Conservation (phyloP, 1,284 basidiomycete genomes). For the Malassezia furfur region DNA sequence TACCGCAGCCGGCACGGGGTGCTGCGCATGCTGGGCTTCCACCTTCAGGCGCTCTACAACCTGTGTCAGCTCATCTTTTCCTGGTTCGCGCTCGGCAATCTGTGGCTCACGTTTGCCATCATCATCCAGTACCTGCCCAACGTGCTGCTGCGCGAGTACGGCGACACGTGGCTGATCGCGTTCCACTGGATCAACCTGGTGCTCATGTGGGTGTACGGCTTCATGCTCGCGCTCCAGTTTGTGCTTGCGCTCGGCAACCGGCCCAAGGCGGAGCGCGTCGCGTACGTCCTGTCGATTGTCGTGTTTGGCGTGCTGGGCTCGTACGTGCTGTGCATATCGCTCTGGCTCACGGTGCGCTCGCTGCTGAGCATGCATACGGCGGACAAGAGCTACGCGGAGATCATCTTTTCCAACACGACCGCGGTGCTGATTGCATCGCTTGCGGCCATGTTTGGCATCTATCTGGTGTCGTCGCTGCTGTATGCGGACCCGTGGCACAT, state of each 20-base stretch:
- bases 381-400: constrained; percentile 15
- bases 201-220: constrained; percentile 77
- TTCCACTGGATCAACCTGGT: constrained; percentile 67
- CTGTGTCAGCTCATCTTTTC: constrained; percentile 78
- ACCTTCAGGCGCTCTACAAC: constrained; percentile 87
- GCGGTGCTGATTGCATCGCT: constrained; percentile 42
- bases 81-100: constrained; percentile 83
- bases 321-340: constrained; percentile 40
- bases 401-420: constrained; percentile 34
- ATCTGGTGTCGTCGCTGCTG: constrained; percentile 69
- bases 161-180: constrained; percentile 60
- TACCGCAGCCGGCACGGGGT: constrained; percentile 76
- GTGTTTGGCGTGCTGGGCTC: constrained; percentile 49
- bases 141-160: constrained; percentile 60
- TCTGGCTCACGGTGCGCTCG: constrained; percentile 42
- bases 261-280: constrained; percentile 76
- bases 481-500: constrained; percentile 98
- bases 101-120: constrained; percentile 92
- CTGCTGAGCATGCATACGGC: constrained; percentile 16
- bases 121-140: constrained; percentile 78
- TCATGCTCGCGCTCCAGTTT: constrained; percentile 77
- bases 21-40: constrained; percentile 81
- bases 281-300: constrained; percentile 74
- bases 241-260: constrained; percentile 81
- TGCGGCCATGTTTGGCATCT: constrained; percentile 45